Evolutionary conservation across 441 rosid genomes (phyloP).

Genomic region (Eutrema salsugineum): DNA sequence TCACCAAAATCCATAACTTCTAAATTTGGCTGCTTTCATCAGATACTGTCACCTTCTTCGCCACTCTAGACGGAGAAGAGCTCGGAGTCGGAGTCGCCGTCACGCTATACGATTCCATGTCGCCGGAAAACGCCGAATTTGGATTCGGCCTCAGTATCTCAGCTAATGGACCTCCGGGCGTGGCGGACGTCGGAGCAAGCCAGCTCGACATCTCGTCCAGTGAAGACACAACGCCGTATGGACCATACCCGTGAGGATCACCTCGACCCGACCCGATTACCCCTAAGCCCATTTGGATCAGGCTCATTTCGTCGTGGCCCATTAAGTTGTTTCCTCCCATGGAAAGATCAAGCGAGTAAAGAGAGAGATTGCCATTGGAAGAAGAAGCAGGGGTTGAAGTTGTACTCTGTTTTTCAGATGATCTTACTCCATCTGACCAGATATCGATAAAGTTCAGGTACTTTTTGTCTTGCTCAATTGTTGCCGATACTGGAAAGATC

Average conservation of each 20-base stretch:
- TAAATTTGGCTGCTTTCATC: slow-evolving; percentile 54
- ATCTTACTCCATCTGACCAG: slow-evolving; percentile 41
- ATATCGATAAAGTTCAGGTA: slow-evolving; percentile 39
- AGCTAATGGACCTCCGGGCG: slow-evolving; percentile 69
- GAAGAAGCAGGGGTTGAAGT: slow-evolving; percentile 30
- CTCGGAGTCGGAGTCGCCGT: slow-evolving; percentile 24
- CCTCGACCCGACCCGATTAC: slow-evolving; percentile 24
- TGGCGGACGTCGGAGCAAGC: slow-evolving; percentile 34
- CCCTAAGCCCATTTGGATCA: slow-evolving; percentile 31
- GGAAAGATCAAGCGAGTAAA: slow-evolving; percentile 43
- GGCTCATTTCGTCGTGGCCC: slow-evolving; percentile 33
- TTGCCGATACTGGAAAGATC: not conserved
- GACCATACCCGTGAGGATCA: slow-evolving; percentile 24
- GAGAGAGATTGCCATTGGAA: slow-evolving; percentile 33
- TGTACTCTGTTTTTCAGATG: slow-evolving; percentile 27
- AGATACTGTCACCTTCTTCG: slow-evolving; percentile 45
- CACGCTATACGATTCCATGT: slow-evolving; percentile 33
- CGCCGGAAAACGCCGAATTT: not conserved
- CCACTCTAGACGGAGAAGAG: slow-evolving; percentile 52
- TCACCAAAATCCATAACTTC: not conserved
- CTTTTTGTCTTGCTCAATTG: slow-evolving; percentile 15
- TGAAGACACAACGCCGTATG: slow-evolving; percentile 18
- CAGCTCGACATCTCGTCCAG: slow-evolving; percentile 31
- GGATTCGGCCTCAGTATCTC: slow-evolving; percentile 48
- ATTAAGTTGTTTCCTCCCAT: slow-evolving; percentile 38